These are phyloP conservation scores for Apiospora rasikravindrae DNA, from an alignment of 2,329 filamentous ascomycete genomes.

Conservation along the genomic window DNA sequence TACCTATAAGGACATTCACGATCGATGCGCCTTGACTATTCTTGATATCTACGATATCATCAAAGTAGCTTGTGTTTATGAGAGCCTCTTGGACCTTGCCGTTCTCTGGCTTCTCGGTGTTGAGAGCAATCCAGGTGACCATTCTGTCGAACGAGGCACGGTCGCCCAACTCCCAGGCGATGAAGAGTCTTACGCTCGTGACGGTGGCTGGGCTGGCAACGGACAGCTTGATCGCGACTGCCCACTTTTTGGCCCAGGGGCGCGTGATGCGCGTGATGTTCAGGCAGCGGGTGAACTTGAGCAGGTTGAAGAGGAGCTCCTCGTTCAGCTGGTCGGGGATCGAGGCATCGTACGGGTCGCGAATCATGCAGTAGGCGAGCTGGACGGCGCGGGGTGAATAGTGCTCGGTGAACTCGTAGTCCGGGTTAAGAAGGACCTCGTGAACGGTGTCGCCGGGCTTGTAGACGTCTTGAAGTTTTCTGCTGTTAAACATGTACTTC, in stretches of 20 bases:
- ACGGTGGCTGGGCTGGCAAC: neutral
- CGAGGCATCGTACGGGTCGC: neutral
- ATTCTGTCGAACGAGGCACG: neutral
- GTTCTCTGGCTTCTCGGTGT: no score
- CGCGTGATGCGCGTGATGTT: neutral
- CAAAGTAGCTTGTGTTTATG: neutral
- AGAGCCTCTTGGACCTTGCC: neutral
- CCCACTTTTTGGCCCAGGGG: neutral
- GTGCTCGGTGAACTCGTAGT: neutral
- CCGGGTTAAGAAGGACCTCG: neutral
- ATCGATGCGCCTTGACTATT: neutral
- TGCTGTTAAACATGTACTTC: no score
- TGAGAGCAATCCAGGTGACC: neutral
- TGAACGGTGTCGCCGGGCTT: neutral
- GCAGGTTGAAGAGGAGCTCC: neutral
- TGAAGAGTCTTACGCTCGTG: neutral
- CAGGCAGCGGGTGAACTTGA: neutral
- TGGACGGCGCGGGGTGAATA: neutral
- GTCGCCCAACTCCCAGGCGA: neutral
- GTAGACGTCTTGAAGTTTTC: neutral
- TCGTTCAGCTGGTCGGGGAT: neutral
- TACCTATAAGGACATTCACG: neutral
- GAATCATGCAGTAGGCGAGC: neutral
- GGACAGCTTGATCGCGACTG: neutral
- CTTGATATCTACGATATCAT: neutral